phyloP scores from a whole-genome alignment of 2,329 filamentous ascomycete species.

The Aspergillus glaucus region DNA sequence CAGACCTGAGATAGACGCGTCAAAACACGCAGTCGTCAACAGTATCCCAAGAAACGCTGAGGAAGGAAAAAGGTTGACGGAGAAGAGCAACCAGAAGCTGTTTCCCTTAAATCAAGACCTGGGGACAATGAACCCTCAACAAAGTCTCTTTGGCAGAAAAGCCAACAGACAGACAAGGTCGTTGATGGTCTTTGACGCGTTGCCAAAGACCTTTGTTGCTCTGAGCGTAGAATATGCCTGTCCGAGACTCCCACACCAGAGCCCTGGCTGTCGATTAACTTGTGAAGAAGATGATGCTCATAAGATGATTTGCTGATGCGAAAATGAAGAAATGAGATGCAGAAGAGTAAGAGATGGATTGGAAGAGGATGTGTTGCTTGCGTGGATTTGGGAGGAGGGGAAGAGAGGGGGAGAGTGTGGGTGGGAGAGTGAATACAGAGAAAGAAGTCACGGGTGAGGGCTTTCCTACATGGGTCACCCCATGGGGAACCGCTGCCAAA shows the following conservation, averaged over 20 bases:
- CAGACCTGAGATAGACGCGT: neutral
- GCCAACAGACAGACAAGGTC: neutral
- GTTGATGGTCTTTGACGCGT: neutral
- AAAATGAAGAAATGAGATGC: neutral
- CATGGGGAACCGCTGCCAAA: too few relatives aligned
- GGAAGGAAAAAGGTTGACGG: neutral
- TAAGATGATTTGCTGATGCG: neutral
- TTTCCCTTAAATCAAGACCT: neutral
- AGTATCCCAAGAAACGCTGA: too few relatives aligned
- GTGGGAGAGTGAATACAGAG: neutral
- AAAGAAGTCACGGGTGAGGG: neutral
- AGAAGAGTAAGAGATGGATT: constrained; percentile 2
- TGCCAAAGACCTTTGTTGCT: neutral
- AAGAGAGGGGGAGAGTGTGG: neutral
- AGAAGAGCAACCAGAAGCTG: neutral
- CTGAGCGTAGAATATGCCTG: neutral
- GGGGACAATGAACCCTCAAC: neutral
- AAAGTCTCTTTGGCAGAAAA: neutral
- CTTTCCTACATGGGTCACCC: neutral
- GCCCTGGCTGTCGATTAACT: neutral
- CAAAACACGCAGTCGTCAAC: too few relatives aligned
- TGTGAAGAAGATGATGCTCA: neutral
- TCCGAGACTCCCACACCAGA: neutral
- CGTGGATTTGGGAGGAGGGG: neutral
- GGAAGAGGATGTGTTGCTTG: neutral